phyloP scores from a whole-genome alignment of 1,139 yeast genomes.

The Geotrichum siamense region DNA sequence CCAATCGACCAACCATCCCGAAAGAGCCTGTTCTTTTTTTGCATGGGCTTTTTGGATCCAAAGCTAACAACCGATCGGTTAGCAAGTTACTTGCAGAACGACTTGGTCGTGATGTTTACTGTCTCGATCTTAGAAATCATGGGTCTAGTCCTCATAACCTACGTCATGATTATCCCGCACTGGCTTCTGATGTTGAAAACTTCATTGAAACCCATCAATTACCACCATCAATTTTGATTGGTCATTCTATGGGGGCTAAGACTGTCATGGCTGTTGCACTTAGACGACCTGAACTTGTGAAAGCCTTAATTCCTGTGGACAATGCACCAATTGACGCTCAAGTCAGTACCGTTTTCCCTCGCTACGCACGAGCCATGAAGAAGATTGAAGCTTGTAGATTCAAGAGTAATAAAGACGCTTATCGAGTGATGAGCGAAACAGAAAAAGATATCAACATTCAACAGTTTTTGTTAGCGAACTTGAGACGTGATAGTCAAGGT shows the following conservation, averaged over 20 bases:
- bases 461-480: conserved; percentile 70
- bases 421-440: conserved; percentile 45
- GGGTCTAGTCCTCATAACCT: conserved; percentile 77
- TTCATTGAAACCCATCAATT: conserved; percentile 49
- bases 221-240: conserved; percentile 59
- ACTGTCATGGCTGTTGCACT: conserved; percentile 83
- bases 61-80: conserved; percentile 67
- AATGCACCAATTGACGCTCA: conserved; percentile 75
- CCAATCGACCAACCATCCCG: neutral
- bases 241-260: conserved; percentile 98
- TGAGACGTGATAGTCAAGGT: conserved; percentile 41
- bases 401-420: conserved; percentile 59
- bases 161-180: conserved; percentile 68
- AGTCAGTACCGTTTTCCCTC: conserved; percentile 55
- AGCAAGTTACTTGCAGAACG: conserved; percentile 43
- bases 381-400: conserved; percentile 41
- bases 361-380: conserved; percentile 57
- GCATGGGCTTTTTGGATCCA: conserved; percentile 88
- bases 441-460: conserved; percentile 47
- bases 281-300: conserved; percentile 56
- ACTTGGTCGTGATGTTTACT: conserved; percentile 43
- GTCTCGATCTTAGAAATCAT: conserved; percentile 81
- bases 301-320: conserved; percentile 70
- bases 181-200: conserved; percentile 76
- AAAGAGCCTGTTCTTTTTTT: conserved; percentile 57